Percentiles rank a stretch among this genome's conserved stretches.
These are phyloP conservation scores for Exophiala mesophila DNA, from an alignment of 2,329 filamentous ascomycete species.

Conservation along the genomic window DNA sequence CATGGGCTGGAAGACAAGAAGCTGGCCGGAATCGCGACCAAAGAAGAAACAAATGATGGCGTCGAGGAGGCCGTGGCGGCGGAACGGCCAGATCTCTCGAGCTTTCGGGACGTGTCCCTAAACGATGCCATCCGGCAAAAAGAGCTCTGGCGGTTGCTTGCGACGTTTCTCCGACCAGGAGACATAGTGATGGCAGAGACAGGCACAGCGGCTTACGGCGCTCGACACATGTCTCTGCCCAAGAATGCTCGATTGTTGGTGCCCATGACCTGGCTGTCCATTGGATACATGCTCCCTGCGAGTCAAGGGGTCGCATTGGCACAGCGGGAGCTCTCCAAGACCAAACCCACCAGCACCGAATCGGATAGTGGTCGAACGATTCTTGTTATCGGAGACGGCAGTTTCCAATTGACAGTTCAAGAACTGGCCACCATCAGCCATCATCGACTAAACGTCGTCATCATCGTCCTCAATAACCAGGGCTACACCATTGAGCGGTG, in stretches of 20 bases:
- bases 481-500: conserved; percentile 85
- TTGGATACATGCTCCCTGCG: conserved; percentile 57
- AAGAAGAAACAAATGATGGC: too few species aligned
- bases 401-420: conserved; percentile 61
- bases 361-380: conserved; percentile 55
- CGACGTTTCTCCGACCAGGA: conserved; percentile 44
- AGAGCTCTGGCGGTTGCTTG: conserved; percentile 45
- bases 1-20: conserved; percentile 1
- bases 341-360: conserved; percentile 42
- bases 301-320: conserved; percentile 55
- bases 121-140: conserved; percentile 9
- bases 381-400: conserved; percentile 59
- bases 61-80: too few species aligned
- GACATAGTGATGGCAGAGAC: conserved; percentile 56
- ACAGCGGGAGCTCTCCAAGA: conserved; percentile 41
- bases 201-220: conserved; percentile 53
- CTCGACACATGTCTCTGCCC: conserved; percentile 47
- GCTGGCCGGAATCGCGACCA: too few species aligned
- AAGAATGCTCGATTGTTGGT: conserved; percentile 44
- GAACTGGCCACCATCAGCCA: conserved; percentile 60
- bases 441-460: conserved; percentile 46
- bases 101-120: conserved; percentile 18
- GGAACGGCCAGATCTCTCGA: too few species aligned
- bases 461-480: conserved; percentile 82
- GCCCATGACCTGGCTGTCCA: conserved; percentile 54